phyloP scores from a whole-genome alignment of 441 rosid species.

The Oxalis stricta region DNA sequence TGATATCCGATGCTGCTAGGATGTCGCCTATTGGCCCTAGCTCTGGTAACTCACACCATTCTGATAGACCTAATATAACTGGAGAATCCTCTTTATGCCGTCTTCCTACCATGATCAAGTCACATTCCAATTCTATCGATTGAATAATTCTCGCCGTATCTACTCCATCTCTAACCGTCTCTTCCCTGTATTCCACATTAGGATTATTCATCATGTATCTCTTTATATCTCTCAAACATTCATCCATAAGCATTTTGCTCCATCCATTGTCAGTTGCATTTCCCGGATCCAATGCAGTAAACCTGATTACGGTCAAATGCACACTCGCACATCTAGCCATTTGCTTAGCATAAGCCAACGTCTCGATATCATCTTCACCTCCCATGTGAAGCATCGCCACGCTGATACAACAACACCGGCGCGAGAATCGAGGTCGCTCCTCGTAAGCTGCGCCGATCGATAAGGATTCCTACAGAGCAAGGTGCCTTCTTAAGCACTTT shows the following conservation, averaged over 20 bases:
- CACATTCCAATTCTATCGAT: slow-evolving; percentile 3
- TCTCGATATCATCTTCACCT: slow-evolving; percentile 37
- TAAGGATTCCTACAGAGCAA: slow-evolving; percentile 26
- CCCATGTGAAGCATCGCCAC: slow-evolving; percentile 21
- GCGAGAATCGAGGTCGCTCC: slow-evolving; percentile 10
- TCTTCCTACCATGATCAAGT: slow-evolving; percentile 26
- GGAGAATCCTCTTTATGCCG: slow-evolving; percentile 13
- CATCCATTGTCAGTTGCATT: not conserved
- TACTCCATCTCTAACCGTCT: slow-evolving; percentile 20
- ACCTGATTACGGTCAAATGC: slow-evolving; percentile 11
- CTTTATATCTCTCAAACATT: slow-evolving; percentile 8
- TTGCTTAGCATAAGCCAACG: slow-evolving; percentile 24
- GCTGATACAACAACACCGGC: not conserved
- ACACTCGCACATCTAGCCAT: slow-evolving; percentile 18
- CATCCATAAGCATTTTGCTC: slow-evolving; percentile 8
- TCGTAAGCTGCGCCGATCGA: slow-evolving; percentile 16
- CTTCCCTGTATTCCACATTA: slow-evolving; percentile 8
- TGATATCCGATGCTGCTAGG: slow-evolving; percentile 23
- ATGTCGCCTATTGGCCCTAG: slow-evolving; percentile 31
- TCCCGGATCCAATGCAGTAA: not conserved
- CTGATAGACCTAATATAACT: slow-evolving; percentile 15
- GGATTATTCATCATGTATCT: not conserved
- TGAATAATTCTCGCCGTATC: slow-evolving; percentile 12
- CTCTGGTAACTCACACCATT: slow-evolving; percentile 29
- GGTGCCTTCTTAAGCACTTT: slow-evolving; percentile 26